Evolutionary conservation across 2,329 filamentous ascomycete species (phyloP), one percentile per base, ranked within the genome.

Genomic region (Penicillium sclerotigenum): DNA sequence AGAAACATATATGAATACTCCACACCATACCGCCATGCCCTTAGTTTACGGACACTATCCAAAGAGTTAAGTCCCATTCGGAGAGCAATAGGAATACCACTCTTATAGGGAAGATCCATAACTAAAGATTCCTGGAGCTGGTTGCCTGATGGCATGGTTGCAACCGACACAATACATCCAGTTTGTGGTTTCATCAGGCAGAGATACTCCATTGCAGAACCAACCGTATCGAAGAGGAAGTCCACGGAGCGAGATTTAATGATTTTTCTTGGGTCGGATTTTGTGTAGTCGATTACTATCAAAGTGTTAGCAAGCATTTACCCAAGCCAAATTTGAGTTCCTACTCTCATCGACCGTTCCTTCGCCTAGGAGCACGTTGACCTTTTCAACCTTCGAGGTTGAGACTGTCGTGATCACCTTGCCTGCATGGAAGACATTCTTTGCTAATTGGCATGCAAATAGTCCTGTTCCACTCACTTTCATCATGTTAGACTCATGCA

Each of bases 391-490:
- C 66, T 84, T 84, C 10, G 74, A 57, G 22, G 81, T 82, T 4
- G 81, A 83, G 0, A 80, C 79, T 0, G 81, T 82, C 0, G 80
- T 74, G 43, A 84, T 78, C 52, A 84, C 70, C 45, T 71, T 75
- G 0, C 65, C 65, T 1, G 77, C 81, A 0, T 77, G 73, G 46
- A 80, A 83, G 3, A 79, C 72, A 29, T 80, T 79, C 60, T 79
- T 81, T 3, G 80, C 77, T 2, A 83, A 65, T 66, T 84, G 81
- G 26, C 79, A 73, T 0, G 70, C 78, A 26, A 77, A 67, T 2
- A 74, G 71, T 0, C 82, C 81, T 0, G 76, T 78, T 1, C 75
- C 79, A 51, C 80, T 77, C 36, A 84, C 68, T 70, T 22, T 5
- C 8, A 37, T 53, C 26, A 54, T 52, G 42, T 54, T 34, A 33